Base-by-base conservation (phyloP, 2,329 filamentous ascomycete genomes). In the Sporothrix pseudoabietina region DNA sequence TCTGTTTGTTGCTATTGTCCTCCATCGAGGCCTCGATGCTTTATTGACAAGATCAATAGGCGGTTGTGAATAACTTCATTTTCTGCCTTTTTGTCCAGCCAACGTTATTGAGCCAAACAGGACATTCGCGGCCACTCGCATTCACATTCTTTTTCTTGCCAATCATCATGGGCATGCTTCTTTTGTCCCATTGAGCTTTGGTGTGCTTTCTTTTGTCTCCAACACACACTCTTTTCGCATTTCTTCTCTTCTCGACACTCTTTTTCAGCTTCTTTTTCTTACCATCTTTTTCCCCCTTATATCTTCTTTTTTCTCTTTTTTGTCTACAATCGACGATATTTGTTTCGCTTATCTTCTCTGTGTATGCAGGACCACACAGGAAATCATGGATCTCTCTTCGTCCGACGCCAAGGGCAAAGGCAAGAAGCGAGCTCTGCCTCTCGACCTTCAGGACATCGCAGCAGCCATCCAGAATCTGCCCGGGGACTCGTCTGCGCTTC, bases 391-490 rank as follows among this genome's bases (percentile, higher is more conserved):
- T 59, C 41, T 35, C 39, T 35, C 32, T 16, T 26, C 65, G 19
- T 3, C 71, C 2, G 14, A 35, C 3, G n/a, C 39, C 49, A 30
- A 68, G 39, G n/a, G 44, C 49, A 30, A 68, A 32, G 68, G 65
- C 65, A 72, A 71, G 47, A 71, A 55, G 3, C 73, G 69, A 16
- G 61, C 66, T 4, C 41, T 61, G 14, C 59, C 74, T 0, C 30
- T 72, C 2, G 54, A 74, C 52, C 52, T 76, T 6, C 68, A 71
- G 1, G 69, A 72, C 30, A 71, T 71, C 7, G 49, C 59, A 22
- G 12, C 59, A 2, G 75, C 71, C 16, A 55, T 76, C 44, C 49
- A 52, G 0, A 71, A 66, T 8, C 55, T 74, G 30, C 71, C 71
- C 1, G 14, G 49, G 5, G 71, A 73, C 55, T 57, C 69, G 9